Evolutionary conservation across 768 basidiomycete species (phyloP), one percentile per base, ranked within the genome.

Genomic region (Trametes elegans): DNA sequence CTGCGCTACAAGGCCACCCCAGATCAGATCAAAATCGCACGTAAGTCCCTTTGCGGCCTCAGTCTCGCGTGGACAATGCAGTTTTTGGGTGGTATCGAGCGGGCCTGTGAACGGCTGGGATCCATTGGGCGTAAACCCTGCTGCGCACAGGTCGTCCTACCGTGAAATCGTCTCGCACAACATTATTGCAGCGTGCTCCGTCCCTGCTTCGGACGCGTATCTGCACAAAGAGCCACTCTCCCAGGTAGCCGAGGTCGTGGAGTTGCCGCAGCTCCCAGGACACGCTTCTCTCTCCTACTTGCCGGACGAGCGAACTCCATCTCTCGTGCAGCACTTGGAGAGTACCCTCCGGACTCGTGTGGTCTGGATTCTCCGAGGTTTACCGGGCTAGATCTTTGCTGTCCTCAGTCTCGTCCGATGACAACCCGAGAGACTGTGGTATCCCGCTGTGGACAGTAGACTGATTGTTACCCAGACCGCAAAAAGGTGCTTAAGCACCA

Each of bases 401-500:
- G n/a, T n/a, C n/a, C n/a, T n/a, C n/a, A n/a, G n/a, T n/a, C n/a
- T n/a, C n/a, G n/a, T n/a, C n/a, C n/a, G n/a, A n/a, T n/a, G n/a
- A n/a, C n/a, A n/a, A n/a, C n/a, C n/a, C n/a, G n/a, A n/a, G n/a
- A n/a, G n/a, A n/a, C n/a, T n/a, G n/a, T n/a, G n/a, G n/a, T n/a
- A n/a, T n/a, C n/a, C n/a, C n/a, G n/a, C n/a, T n/a, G 7, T 10
- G 38, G 24, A 19, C 16, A 26, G 49, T 48, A 27, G 28, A 19
- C n/a, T 46, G 50, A 45, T 34, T 21, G 16, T 16, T 10, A 18
- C n/a, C 24, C 60, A 97, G 93, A 99, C 78, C 91, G 93, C 65
- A 93, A 95, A 79, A 98, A 97, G 76, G 95, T 97, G n/a, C 85
- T 98, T 46, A 94, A 93, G 68, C 95, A 98, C 73, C 95, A 98